Evolutionary conservation across 2,329 filamentous ascomycete genomes (phyloP), one percentile per base, ranked within the genome.

Genomic region (Rhynchosporium agropyri): DNA sequence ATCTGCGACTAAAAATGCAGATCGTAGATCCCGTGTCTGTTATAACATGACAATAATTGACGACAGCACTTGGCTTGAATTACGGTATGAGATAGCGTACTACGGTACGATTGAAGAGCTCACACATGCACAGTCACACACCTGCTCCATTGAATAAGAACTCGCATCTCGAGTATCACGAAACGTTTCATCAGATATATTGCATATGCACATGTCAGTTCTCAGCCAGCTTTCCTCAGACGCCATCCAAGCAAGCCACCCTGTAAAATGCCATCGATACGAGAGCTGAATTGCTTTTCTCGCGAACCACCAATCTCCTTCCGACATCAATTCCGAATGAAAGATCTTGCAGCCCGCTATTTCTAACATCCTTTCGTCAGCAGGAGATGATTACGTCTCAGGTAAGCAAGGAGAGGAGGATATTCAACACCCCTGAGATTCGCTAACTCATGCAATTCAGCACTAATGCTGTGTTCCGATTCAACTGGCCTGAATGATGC

Each of bases 191-290:
- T 15, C 31, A 31, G 31, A 53, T 38, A 33, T 20, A 20, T 4
- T 26, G 49, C 36, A 36, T 36, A 36, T 36, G 33, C 31, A 53
- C 31, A 38, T 38, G 4, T 49, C 12, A 12, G 38, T 33, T 42
- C 28, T 58, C 55, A 58, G 55, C 55, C 42, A 48, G 40, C 55
- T 42, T 38, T 13, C 29, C 38, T 12, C 43, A 28, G 13, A 48
- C 26, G 42, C 53, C 7, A 42, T 8, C 26, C 20, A 42, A 54
- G 51, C 51, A 31, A 43, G n/a, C 20, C 13, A 9, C 20, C 5
- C 8, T 28, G 28, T 20, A 43, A 40, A 36, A n/a, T 8, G 31
- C 31, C 28, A 38, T 36, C 31, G 20, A 38, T 38, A 31, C 31
- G n/a, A 26, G 49, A 53, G 49, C 49, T 38, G 49, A 53, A 38